Conservation (phyloP, 345 rosid genomes). For the Ailanthus altissimus region DNA sequence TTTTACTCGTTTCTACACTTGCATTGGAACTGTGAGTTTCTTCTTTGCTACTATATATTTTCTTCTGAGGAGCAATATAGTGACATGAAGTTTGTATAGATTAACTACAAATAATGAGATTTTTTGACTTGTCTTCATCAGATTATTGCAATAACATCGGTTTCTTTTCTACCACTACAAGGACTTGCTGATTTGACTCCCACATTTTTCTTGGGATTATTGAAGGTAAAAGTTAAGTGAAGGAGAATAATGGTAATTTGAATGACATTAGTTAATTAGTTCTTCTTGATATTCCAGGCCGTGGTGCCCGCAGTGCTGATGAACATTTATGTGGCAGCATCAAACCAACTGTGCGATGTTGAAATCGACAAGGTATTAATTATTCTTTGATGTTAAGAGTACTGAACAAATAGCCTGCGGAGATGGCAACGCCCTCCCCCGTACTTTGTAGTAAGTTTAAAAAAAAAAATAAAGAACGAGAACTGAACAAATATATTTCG, state of each 20-base stretch:
- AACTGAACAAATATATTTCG: background rate
- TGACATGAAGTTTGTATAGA: too few species aligned
- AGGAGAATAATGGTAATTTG: background rate
- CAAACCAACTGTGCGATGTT: constrained; percentile 37
- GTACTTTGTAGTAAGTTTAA: too few species aligned
- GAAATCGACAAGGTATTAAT: constrained; percentile 37
- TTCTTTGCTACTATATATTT: too few species aligned
- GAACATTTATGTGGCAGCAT: constrained; percentile 37
- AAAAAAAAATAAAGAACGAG: too few species aligned
- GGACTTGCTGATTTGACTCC: constrained; percentile 27
- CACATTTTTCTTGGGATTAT: constrained; percentile 25
- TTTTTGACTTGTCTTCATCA: background rate
- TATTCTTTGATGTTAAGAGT: too few species aligned
- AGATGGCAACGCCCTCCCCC: too few species aligned
- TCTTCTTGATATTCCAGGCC: constrained; percentile 22
- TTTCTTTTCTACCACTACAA: constrained; percentile 35
- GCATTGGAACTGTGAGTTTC: too few species aligned
- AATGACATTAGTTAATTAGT: background rate
- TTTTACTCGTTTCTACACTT: too few species aligned
- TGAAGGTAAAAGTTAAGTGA: constrained; percentile 21
- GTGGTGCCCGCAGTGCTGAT: constrained; percentile 29
- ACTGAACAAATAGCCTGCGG: too few species aligned
- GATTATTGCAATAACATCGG: constrained; percentile 32
- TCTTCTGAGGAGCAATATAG: too few species aligned
- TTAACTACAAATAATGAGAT: background rate